A percentile compares a stretch with the other conserved stretches of the same genome.
Evolutionary conservation across 257 asterid species (phyloP).

Genomic region (Solanum piurae): DNA sequence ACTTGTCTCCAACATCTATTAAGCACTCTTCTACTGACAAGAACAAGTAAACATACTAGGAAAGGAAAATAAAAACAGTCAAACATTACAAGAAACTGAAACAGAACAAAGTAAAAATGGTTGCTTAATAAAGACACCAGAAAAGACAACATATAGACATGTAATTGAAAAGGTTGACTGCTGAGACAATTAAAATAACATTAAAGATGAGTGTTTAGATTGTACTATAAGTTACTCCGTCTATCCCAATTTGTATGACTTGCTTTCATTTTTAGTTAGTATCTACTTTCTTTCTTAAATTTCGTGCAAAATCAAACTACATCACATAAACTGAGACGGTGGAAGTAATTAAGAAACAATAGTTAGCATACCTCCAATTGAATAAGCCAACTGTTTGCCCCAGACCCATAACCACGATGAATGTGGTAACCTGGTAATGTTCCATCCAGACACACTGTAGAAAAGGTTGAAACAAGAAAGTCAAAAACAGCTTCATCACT

Average conservation of each 20-base stretch:
- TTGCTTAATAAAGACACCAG: not conserved
- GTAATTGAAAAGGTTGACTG: not conserved
- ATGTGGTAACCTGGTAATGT: slow-evolving; percentile 86
- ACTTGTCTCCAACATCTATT: not conserved
- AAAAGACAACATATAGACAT: not conserved
- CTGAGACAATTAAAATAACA: not conserved
- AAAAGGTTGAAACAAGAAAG: not conserved
- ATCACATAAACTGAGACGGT: too few species aligned
- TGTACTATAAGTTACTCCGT: too few species aligned
- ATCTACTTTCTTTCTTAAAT: too few species aligned
- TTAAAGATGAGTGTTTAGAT: not conserved
- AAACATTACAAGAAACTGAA: not conserved
- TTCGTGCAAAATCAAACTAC: too few species aligned
- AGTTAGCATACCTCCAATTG: slow-evolving; percentile 62
- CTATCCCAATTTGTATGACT: too few species aligned
- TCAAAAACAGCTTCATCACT: not conserved
- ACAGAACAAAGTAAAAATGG: not conserved
- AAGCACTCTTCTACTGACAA: not conserved
- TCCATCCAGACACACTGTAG: slow-evolving; percentile 92
- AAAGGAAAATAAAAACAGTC: not conserved
- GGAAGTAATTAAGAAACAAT: not conserved
- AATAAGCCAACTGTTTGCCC: slow-evolving; percentile 89
- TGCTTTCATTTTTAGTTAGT: too few species aligned
- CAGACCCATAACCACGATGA: slow-evolving; percentile 70
- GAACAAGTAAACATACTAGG: not conserved